A percentile compares a stretch with the other conserved stretches of the same genome.
Conservation (phyloP, 2,329 filamentous ascomycete species). For the Fusarium sp. region DNA sequence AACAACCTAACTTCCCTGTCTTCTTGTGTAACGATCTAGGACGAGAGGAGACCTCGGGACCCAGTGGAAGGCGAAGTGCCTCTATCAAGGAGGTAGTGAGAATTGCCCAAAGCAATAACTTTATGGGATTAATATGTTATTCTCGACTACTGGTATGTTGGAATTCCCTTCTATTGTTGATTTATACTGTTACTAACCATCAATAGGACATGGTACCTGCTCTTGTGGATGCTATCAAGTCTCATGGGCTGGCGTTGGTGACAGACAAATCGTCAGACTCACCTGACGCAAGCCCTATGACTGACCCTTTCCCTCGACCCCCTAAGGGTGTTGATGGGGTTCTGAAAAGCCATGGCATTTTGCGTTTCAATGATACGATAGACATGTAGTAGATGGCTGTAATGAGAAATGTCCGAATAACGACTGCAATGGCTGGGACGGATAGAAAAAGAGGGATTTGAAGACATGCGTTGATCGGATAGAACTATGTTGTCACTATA, state of each 20-base stretch:
- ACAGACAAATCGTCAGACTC: slow-evolving; percentile 81
- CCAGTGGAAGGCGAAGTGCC: slow-evolving; percentile 77
- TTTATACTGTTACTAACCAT: neutral
- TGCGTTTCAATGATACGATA: slow-evolving; percentile 94
- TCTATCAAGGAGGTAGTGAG: slow-evolving; percentile 96
- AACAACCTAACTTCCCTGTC: slow-evolving; percentile 97
- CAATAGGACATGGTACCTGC: slow-evolving; percentile 89
- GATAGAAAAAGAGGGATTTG: slow-evolving; percentile 32
- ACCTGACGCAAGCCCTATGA: slow-evolving; percentile 54
- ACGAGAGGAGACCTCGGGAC: slow-evolving; percentile 62
- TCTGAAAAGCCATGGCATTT: slow-evolving; percentile 84
- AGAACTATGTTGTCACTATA: slow-evolving; percentile 11
- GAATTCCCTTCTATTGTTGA: neutral
- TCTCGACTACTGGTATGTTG: slow-evolving; percentile 82
- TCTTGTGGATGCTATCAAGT: slow-evolving; percentile 92
- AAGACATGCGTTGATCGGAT: slow-evolving; percentile 22
- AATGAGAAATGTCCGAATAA: slow-evolving; percentile 41
- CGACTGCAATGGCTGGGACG: slow-evolving; percentile 23
- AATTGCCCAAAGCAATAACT: slow-evolving; percentile 94
- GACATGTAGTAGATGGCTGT: slow-evolving; percentile 65
- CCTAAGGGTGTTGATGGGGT: slow-evolving; percentile 90
- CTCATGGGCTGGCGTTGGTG: slow-evolving; percentile 90
- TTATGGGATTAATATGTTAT: slow-evolving; percentile 96
- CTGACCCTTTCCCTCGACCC: slow-evolving; percentile 69
- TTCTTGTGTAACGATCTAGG: slow-evolving; percentile 95